Percentiles rank a stretch among this genome's conserved stretches.
phyloP scores from a whole-genome alignment of 176 grass and related monocot species.

The Zea mays region Zm-B73-REFERENCE-NAM-5.0 NC_050104.1:131357501-131358000 shows the following conservation, averaged over 20 bases:
- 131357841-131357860: conserved; percentile 12
- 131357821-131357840: conserved; percentile 19
- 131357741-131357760: conserved; percentile 13
- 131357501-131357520: conserved; percentile 32
- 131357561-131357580: conserved; percentile 22
- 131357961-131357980: not conserved
- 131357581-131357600: conserved; percentile 12
- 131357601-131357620: conserved; percentile 13
- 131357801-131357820: conserved; percentile 24
- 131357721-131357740: conserved; percentile 22
- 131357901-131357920: conserved; percentile 19
- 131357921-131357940: conserved; percentile 33
- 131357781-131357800: not conserved
- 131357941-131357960: conserved; percentile 23
- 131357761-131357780: conserved; percentile 14
- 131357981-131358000: conserved; percentile 34
- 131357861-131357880: conserved; percentile 17
- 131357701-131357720: conserved; percentile 17
- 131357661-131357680: conserved; percentile 12
- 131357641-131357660: conserved; percentile 7
- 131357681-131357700: conserved; percentile 27
- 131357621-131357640: conserved; percentile 14
- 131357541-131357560: conserved; percentile 26
- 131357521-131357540: conserved; percentile 19
- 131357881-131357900: not conserved